These are phyloP conservation scores for Bruguiera gymnorhiza DNA, from an alignment of 345 rosid genomes.

Conservation along the genomic window DNA sequence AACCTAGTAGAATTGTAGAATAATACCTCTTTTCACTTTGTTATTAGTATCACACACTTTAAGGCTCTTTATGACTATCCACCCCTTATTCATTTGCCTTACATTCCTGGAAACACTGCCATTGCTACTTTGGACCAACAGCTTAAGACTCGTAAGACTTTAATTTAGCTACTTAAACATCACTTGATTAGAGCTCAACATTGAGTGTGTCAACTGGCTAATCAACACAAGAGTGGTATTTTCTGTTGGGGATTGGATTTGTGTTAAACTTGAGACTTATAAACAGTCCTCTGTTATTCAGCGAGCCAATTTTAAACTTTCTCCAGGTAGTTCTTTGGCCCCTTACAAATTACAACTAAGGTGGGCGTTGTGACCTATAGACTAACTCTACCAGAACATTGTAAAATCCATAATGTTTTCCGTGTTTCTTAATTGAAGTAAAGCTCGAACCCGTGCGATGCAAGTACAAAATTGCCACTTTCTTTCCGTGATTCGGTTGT, in stretches of 20 bases:
- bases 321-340: not conserved
- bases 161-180: not conserved
- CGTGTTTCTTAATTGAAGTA: not conserved
- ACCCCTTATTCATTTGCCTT: not conserved
- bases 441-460: not conserved
- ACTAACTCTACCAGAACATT: not conserved
- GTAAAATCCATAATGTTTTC: not conserved
- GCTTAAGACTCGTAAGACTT: not conserved
- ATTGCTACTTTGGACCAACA: too few relatives aligned
- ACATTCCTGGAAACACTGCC: not conserved
- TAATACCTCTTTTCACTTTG: not conserved
- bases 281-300: not conserved
- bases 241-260: not conserved
- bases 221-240: not conserved
- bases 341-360: not conserved
- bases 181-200: not conserved
- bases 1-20: not conserved
- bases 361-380: not conserved
- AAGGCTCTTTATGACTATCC: not conserved
- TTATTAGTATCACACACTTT: not conserved
- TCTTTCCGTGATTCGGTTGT: not conserved
- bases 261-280: not conserved
- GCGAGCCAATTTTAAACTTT: not conserved
- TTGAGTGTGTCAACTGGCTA: not conserved
- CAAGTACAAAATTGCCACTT: not conserved